Evolutionary conservation across 306 rosid genomes (phyloP).

Genomic region (Cicer chorassanicum): DNA sequence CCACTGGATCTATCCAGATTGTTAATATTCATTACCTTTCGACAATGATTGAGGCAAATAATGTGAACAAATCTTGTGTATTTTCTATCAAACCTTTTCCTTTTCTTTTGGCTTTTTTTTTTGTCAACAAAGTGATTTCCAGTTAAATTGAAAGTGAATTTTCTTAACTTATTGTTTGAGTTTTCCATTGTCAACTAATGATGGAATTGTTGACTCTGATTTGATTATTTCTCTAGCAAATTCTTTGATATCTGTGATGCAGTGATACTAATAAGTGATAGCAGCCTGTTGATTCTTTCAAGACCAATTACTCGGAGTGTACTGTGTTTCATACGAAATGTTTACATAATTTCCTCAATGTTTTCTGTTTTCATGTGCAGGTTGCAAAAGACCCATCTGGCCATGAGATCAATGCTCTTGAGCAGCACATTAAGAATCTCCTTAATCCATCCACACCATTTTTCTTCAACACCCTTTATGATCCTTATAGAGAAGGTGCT

Average conservation of each 20-base stretch:
- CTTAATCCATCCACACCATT: conserved; percentile 71
- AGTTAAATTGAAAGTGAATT: conserved; percentile 34
- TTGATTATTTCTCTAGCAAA: background rate
- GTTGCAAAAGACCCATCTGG: conserved; percentile 89
- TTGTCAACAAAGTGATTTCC: background rate
- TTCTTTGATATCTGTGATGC: background rate
- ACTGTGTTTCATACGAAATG: background rate
- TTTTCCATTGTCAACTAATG: background rate
- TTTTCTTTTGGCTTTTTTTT: background rate
- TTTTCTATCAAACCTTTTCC: background rate
- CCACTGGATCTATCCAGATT: conserved; percentile 25
- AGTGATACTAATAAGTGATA: background rate
- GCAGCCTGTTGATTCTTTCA: conserved; percentile 4
- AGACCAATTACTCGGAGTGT: background rate
- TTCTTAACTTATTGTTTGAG: conserved; percentile 10
- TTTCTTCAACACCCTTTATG: conserved; percentile 90
- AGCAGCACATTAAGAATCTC: conserved; percentile 88
- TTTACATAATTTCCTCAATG: conserved; percentile 29
- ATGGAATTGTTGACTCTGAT: background rate
- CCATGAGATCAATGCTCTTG: conserved; percentile 80
- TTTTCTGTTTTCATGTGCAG: conserved; percentile 47
- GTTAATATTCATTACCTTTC: background rate
- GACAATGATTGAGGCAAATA: conserved; percentile 17
- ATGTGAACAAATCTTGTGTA: conserved; percentile 3
- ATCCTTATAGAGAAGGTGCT: conserved; percentile 84